A percentile compares a stretch with the other conserved stretches of the same genome.
These are phyloP conservation scores for Pichia sp. DNA, from an alignment of 1,139 yeast genomes.

Conservation along the genomic window DNA sequence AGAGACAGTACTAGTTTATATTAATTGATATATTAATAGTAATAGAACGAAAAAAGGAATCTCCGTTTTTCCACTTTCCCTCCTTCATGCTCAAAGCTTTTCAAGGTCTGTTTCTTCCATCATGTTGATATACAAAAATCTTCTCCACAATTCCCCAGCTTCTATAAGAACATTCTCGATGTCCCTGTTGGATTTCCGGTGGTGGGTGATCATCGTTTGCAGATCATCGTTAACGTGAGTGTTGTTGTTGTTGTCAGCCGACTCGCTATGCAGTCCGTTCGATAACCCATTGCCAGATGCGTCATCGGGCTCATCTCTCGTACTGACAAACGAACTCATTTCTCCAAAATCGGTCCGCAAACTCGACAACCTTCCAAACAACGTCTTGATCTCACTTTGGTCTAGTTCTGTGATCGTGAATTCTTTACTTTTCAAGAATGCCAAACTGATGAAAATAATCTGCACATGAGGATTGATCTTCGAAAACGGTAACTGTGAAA, in stretches of 20 bases:
- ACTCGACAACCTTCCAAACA: slow-evolving; percentile 51
- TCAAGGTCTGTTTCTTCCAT: slow-evolving; percentile 38
- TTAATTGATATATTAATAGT: background rate
- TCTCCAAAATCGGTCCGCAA: slow-evolving; percentile 28
- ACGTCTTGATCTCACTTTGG: slow-evolving; percentile 83
- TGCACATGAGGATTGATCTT: slow-evolving; percentile 74
- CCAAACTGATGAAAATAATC: slow-evolving; percentile 69
- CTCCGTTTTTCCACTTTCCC: background rate
- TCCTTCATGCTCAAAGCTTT: slow-evolving; percentile 3
- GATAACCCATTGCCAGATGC: background rate
- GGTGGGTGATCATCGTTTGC: slow-evolving; percentile 4
- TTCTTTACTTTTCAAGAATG: slow-evolving; percentile 76
- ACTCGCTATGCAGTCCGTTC: background rate
- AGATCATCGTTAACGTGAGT: slow-evolving; percentile 3
- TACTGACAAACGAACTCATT: slow-evolving; percentile 29
- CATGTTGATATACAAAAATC: slow-evolving; percentile 74
- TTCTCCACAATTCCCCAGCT: slow-evolving; percentile 87
- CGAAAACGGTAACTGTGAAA: slow-evolving; percentile 52
- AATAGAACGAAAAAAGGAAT: background rate
- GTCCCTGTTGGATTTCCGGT: slow-evolving; percentile 36
- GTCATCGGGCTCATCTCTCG: slow-evolving; percentile 14
- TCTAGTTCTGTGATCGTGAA: slow-evolving; percentile 78
- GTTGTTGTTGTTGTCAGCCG: background rate
- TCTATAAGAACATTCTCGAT: slow-evolving; percentile 68
- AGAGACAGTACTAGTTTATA: background rate